Percentiles rank a stretch among this genome's conserved stretches.
Conservation (phyloP, 805 yeast genomes). For the Lachancea nothofagi region DNA sequence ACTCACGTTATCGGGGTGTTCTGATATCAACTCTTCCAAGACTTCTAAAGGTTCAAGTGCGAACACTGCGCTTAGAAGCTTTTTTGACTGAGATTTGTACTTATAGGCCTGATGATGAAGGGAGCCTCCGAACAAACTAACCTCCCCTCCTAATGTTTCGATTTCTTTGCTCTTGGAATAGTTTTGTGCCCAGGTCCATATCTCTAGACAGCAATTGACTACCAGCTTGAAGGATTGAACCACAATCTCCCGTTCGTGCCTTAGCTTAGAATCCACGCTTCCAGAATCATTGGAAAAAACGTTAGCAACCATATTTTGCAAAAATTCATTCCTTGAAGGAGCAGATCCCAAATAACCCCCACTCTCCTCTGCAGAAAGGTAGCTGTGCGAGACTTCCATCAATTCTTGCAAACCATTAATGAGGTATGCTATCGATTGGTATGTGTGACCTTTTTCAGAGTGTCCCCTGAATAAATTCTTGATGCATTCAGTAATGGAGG, state of each 20-base stretch:
- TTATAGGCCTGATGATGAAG: slow-evolving; percentile 47
- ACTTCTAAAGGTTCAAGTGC: slow-evolving; percentile 67
- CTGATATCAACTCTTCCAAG: slow-evolving; percentile 54
- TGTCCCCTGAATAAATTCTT: slow-evolving; percentile 17
- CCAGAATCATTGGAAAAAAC: slow-evolving; percentile 29
- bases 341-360: slow-evolving; percentile 19
- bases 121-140: slow-evolving; percentile 29
- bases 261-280: slow-evolving; percentile 39
- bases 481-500: slow-evolving; percentile 36
- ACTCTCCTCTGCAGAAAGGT: slow-evolving; percentile 36
- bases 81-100: slow-evolving; percentile 64
- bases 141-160: slow-evolving; percentile 4
- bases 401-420: slow-evolving; percentile 63
- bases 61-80: slow-evolving; percentile 57
- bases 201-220: slow-evolving; percentile 45
- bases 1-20: slow-evolving; percentile 23
- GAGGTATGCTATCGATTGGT: slow-evolving; percentile 41
- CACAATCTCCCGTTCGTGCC: slow-evolving; percentile 46
- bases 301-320: slow-evolving; percentile 32
- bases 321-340: slow-evolving; percentile 25
- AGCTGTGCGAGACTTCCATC: slow-evolving; percentile 52
- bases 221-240: slow-evolving; percentile 61
- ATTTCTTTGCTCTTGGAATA: slow-evolving; percentile 9
- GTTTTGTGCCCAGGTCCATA: slow-evolving; percentile 58
- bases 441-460: slow-evolving; percentile 36